Evolutionary conservation across 2,329 filamentous ascomycete species (phyloP).

Genomic region (Anisogramma anomala): DNA sequence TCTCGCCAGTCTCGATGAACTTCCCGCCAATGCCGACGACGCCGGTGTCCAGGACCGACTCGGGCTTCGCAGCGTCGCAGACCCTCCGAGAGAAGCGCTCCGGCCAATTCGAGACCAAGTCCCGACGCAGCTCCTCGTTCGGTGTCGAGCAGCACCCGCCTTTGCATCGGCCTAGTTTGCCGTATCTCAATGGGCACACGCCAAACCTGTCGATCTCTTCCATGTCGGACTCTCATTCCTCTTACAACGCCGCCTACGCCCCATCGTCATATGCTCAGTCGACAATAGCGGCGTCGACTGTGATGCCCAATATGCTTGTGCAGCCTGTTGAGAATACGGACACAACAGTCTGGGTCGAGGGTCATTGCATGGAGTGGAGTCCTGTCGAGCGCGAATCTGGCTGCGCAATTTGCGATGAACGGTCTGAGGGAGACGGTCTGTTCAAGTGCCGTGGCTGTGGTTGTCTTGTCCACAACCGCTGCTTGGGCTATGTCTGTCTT

Average conservation of each 20-base stretch:
- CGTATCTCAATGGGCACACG: conserved; percentile 58
- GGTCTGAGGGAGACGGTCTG: conserved; percentile 57
- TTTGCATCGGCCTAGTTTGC: conserved; percentile 56
- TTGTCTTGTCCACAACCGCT: conserved; percentile 45
- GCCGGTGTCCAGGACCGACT: conserved; percentile 80
- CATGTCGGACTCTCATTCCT: conserved; percentile 56
- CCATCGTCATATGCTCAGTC: conserved; percentile 77
- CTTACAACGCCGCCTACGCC: conserved; percentile 57
- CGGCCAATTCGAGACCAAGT: conserved; percentile 69
- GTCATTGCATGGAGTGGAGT: conserved; percentile 64
- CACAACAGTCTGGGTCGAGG: conserved; percentile 72
- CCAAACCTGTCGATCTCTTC: conserved; percentile 48
- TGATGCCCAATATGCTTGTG: conserved; percentile 75
- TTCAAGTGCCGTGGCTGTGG: conserved; percentile 62
- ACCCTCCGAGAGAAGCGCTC: conserved; percentile 90
- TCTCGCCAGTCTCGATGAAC: conserved; percentile 66
- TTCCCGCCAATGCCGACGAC: conserved; percentile 69
- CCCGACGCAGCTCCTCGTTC: conserved; percentile 89
- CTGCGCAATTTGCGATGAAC: conserved; percentile 69
- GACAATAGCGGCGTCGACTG: conserved; percentile 73
- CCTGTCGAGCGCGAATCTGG: conserved; percentile 45
- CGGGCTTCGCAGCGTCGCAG: conserved; percentile 74
- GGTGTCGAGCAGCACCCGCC: conserved; percentile 61
- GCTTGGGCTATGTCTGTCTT: conserved; percentile 50
- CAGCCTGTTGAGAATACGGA: conserved; percentile 71